Conservation (phyloP, 2,329 filamentous ascomycete species). For the Xylariaceae sp. region DNA sequence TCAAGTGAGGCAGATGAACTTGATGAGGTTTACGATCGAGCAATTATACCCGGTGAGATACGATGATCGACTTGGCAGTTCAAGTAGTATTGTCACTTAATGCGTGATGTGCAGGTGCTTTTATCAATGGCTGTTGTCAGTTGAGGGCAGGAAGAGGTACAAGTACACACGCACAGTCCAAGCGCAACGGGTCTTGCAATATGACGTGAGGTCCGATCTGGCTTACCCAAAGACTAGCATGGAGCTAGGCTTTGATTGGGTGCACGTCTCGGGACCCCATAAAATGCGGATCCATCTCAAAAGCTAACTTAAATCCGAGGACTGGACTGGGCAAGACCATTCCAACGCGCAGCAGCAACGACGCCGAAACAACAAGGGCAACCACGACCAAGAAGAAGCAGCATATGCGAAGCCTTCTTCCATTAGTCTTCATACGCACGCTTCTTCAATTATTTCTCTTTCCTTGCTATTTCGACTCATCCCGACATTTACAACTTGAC, state of each 20-base stretch:
- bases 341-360: neutral
- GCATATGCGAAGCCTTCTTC: neutral
- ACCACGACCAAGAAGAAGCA: neutral
- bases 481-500: neutral
- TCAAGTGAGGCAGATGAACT: neutral
- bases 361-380: neutral
- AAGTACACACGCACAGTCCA: neutral
- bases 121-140: too few species aligned
- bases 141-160: too few species aligned
- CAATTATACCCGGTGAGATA: neutral
- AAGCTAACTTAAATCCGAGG: neutral
- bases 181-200: neutral
- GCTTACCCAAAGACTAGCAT: neutral
- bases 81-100: neutral
- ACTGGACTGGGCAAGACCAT: neutral
- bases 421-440: neutral
- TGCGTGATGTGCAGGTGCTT: too few species aligned
- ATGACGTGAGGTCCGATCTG: neutral
- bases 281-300: neutral
- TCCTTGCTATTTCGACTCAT: neutral
- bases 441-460: neutral
- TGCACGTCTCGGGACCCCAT: neutral
- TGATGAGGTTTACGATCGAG: neutral
- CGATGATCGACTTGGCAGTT: neutral
- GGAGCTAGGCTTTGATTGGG: neutral